Evolutionary conservation across 179 eudicot species (phyloP).

Genomic region (Spinacia oleracea): DNA sequence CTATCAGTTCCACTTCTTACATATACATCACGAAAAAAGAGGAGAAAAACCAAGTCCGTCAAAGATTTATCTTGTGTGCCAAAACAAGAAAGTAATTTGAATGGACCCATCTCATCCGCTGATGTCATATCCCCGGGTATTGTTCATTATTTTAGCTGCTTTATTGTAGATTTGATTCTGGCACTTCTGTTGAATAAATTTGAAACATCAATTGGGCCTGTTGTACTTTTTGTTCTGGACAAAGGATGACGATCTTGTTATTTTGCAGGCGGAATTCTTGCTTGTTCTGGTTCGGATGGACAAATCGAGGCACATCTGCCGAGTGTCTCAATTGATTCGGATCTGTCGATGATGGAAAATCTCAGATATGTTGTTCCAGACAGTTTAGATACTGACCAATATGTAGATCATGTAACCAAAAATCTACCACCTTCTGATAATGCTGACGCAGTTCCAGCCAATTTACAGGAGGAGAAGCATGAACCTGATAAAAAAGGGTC

Average conservation of each 20-base stretch:
- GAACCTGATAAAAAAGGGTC: constrained; percentile 25
- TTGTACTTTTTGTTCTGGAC: constrained; percentile 6
- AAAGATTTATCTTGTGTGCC: constrained; percentile 23
- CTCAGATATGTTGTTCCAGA: constrained; percentile 50
- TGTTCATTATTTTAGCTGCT: constrained; percentile 11
- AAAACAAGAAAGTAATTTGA: constrained; percentile 31
- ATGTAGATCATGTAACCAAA: constrained; percentile 24
- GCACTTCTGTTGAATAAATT: neutral
- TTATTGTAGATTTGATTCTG: constrained; percentile 15
- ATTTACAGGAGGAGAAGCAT: constrained; percentile 23
- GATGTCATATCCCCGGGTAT: constrained; percentile 48
- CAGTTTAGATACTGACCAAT: constrained; percentile 52
- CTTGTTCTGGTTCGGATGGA: constrained; percentile 34
- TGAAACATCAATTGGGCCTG: neutral
- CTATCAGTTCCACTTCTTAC: constrained; percentile 82
- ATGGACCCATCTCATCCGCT: constrained; percentile 17
- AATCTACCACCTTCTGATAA: constrained; percentile 30
- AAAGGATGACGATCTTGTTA: constrained; percentile 7
- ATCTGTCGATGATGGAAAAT: constrained; percentile 31
- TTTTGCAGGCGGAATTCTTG: constrained; percentile 41
- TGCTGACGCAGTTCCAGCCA: constrained; percentile 30
- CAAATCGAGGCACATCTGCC: constrained; percentile 22
- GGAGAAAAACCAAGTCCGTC: constrained; percentile 36
- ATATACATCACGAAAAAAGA: constrained; percentile 69
- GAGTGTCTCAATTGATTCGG: constrained; percentile 29